Percentiles rank a stretch among this genome's conserved stretches.
phyloP scores from a whole-genome alignment of 129 eudicot genomes.

The carrot (Daucus carota) region DNA sequence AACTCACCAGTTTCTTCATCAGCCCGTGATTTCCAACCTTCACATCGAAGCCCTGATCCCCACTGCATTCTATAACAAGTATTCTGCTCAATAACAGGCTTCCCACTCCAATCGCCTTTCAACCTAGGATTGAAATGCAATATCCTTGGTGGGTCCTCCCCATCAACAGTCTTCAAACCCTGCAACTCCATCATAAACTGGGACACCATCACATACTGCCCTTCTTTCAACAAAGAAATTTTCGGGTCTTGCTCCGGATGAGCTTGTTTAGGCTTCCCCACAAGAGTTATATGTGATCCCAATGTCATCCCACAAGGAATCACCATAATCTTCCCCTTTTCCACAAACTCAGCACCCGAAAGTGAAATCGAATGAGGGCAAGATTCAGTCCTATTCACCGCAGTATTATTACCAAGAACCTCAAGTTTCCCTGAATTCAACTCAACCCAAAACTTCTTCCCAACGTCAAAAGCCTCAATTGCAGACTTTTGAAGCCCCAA shows the following conservation, averaged over 20 bases:
- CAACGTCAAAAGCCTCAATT: constrained; percentile 53
- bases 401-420: constrained; percentile 13
- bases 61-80: constrained; percentile 88
- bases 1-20: constrained; percentile 88
- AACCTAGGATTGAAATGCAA: constrained; percentile 80
- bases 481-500: constrained; percentile 63
- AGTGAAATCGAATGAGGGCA: constrained; percentile 67
- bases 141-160: constrained; percentile 86
- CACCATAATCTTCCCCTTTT: constrained; percentile 45
- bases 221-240: constrained; percentile 67
- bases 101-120: constrained; percentile 94
- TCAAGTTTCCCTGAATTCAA: constrained; percentile 36
- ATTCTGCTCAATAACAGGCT: constrained; percentile 86
- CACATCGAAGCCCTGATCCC: constrained; percentile 81
- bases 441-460: constrained; percentile 64
- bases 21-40: constrained; percentile 76
- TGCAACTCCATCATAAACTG: constrained; percentile 94
- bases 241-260: constrained; percentile 71
- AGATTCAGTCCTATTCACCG: constrained; percentile 30
- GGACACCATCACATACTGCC: constrained; percentile 74
- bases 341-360: constrained; percentile 41
- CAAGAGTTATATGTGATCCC: constrained; percentile 73
- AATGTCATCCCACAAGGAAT: constrained; percentile 90
- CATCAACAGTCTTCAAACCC: constrained; percentile 83
- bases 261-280: constrained; percentile 61